Base-by-base conservation (phyloP, 192 early-diverging fungal species). In the Gonapodya sp. region DNA sequence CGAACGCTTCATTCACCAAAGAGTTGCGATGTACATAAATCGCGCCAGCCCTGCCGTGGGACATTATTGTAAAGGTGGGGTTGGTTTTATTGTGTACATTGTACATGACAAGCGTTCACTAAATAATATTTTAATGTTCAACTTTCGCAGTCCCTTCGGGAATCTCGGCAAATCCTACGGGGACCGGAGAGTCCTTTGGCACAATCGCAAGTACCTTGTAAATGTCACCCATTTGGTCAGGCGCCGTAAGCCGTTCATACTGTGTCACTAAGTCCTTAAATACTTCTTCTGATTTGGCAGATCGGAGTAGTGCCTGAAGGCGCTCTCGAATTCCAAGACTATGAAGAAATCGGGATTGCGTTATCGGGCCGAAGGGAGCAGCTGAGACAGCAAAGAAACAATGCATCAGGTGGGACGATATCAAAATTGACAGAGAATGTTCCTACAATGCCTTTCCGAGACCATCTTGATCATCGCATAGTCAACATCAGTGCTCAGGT, bases 401-500 rank as follows among this genome's bases (percentile, higher is more conserved):
- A 72, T n/a, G 80, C 34, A 37, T 36, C 0, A 14, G 78, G 79
- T 34, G 35, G 73, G 35, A 34, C 0, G 1, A 36, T 36, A 37
- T 1, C 30, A n/a, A 0, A 35, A 31, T 64, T 35, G 81, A 79
- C 0, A 86, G 36, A 79, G 36, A 80, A 8, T 2, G 24, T 37
- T 73, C 73, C 86, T 82, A 83, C 85, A 88, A 35, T 82, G 79
- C 46, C 73, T 79, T 0, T 83, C 84, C 33, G 87, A 85, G 0
- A 91, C 91, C n/a, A 87, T 84, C 73, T 90, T 90, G 46, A 96
- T 81, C 78, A 90, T 89, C 32, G 87, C 81, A 85, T 98, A 99
- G 81, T 98, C 95, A 0, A 99, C 96, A 86, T 99, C 94, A 0
- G 91, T 93, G 73, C 93, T 97, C 32, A 99, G 85, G 88, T 99